Conservation (phyloP, 306 rosid genomes). For the Glycyrrhiza uralensis region DNA sequence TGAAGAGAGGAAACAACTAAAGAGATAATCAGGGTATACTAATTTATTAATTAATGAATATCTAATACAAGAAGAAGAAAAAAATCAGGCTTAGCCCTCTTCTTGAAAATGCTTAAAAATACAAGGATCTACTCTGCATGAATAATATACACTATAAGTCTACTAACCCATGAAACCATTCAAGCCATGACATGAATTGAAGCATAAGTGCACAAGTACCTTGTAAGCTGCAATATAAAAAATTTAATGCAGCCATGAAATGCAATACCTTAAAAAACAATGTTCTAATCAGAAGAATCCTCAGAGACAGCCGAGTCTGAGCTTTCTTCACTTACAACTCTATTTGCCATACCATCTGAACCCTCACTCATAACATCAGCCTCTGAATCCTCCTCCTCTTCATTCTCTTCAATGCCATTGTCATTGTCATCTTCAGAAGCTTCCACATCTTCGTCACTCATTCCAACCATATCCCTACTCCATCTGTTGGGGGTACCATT, state of each 20-base stretch:
- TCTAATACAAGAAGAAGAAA: not conserved
- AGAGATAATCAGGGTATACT: not conserved
- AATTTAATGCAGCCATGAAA: constrained; percentile 41
- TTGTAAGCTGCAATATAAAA: constrained; percentile 42
- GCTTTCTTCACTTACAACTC: constrained; percentile 55
- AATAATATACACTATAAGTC: constrained; percentile 34
- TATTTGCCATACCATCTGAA: constrained; percentile 56
- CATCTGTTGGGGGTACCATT: constrained; percentile 61
- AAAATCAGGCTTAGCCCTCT: constrained; percentile 13
- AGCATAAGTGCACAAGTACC: constrained; percentile 5
- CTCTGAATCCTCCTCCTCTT: constrained; percentile 67
- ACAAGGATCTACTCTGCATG: constrained; percentile 35
- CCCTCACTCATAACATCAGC: constrained; percentile 68
- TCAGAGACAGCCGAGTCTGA: constrained; percentile 70
- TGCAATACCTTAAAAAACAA: not conserved
- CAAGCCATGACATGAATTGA: constrained; percentile 9
- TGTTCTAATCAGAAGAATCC: constrained; percentile 65
- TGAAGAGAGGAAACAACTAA: not conserved
- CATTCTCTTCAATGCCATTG: constrained; percentile 49
- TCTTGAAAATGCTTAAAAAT: constrained; percentile 24
- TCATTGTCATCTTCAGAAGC: constrained; percentile 67
- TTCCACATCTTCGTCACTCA: constrained; percentile 70
- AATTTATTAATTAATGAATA: constrained; percentile 34
- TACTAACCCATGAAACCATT: constrained; percentile 9
- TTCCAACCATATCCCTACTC: constrained; percentile 50